A percentile compares a stretch with the other conserved stretches of the same genome.
Conservation (phyloP, 192 early-diverging fungal species). For the Geranomyces variabilis region DNA sequence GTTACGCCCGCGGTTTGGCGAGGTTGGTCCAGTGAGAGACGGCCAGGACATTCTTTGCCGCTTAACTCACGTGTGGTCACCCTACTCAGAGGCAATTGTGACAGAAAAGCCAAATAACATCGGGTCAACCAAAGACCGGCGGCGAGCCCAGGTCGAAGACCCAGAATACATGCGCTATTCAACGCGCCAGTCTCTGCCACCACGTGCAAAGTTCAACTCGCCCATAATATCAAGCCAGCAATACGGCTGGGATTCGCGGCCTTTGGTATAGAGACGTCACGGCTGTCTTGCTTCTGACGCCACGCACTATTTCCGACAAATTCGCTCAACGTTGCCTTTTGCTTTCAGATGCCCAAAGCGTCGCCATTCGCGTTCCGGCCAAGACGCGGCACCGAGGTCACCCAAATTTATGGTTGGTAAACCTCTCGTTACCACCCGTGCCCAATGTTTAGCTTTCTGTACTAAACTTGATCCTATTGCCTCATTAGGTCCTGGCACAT, state of each 20-base stretch:
- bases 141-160: background rate
- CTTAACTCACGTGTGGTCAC: too few relatives aligned
- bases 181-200: slow-evolving; percentile 1
- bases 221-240: background rate
- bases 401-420: slow-evolving; percentile 1
- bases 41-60: background rate
- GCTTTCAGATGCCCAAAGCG: background rate
- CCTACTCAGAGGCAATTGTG: background rate
- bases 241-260: slow-evolving; percentile 13
- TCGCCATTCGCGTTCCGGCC: slow-evolving; percentile 6
- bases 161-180: slow-evolving; percentile 2
- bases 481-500: slow-evolving; percentile 1
- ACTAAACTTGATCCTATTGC: too few relatives aligned
- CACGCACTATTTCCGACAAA: too few relatives aligned
- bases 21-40: background rate
- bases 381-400: slow-evolving; percentile 12
- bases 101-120: slow-evolving; percentile 9
- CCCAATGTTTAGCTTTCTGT: too few relatives aligned
- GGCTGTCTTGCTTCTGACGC: background rate
- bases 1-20: slow-evolving; percentile 2
- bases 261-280: too few relatives aligned
- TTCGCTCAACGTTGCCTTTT: too few relatives aligned
- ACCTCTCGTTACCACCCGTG: too few relatives aligned
- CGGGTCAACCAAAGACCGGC: background rate
- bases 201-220: slow-evolving; percentile 2